A percentile compares a stretch with the other conserved stretches of the same genome.
Conservation (phyloP, 331 rosid genomes). For the Malus hybrid region DNA sequence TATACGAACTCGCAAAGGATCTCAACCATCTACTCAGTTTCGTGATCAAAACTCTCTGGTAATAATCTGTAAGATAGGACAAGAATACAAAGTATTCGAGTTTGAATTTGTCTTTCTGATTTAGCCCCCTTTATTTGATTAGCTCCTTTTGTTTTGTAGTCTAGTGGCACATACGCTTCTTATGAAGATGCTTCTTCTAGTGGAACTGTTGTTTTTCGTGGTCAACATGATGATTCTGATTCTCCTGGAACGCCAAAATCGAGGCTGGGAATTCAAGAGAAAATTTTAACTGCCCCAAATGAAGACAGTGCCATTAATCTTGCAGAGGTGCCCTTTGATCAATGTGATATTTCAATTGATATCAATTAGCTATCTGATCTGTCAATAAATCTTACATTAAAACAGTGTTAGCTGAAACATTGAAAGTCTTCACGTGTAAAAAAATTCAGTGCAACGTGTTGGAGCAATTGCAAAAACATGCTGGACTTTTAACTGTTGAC, state of each 20-base stretch:
- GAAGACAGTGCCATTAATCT: constrained; percentile 93
- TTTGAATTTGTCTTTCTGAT: not conserved
- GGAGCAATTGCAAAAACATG: not conserved
- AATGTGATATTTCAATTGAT: constrained; percentile 5
- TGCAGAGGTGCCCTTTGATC: constrained; percentile 64
- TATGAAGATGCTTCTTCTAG: constrained; percentile 73
- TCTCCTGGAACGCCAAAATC: constrained; percentile 68
- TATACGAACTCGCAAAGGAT: constrained; percentile 72
- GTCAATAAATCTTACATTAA: not conserved
- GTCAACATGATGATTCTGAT: constrained; percentile 65
- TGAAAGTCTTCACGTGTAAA: not conserved
- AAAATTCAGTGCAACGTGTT: not conserved
- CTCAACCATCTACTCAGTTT: constrained; percentile 37
- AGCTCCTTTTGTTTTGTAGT: constrained; percentile 40
- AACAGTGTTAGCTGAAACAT: not conserved
- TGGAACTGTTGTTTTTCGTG: constrained; percentile 85
- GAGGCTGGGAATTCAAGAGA: constrained; percentile 61
- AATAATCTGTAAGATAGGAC: constrained; percentile 9
- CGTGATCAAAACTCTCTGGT: constrained; percentile 59
- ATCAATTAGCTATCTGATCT: not conserved
- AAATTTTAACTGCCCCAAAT: constrained; percentile 48
- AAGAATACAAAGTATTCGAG: not conserved
- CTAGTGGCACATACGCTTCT: constrained; percentile 56
- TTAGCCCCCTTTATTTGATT: constrained; percentile 10
- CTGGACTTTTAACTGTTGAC: not conserved